Base-by-base conservation (phyloP, 352 stramenopile species). In the Phytophthora rubi region DNA sequence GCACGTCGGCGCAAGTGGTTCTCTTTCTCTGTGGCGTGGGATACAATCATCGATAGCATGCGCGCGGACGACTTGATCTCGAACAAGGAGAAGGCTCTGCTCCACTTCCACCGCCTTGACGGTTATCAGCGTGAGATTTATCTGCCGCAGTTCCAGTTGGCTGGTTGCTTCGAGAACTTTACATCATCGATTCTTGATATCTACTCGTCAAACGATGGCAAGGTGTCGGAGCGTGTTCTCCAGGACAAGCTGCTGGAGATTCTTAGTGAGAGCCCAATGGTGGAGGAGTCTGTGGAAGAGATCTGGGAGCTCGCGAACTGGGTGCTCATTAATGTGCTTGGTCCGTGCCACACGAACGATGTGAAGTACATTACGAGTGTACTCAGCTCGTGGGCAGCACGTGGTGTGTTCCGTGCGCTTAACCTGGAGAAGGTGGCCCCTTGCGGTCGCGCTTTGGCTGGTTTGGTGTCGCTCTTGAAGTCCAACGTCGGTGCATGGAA, bases 81-180 rank as follows among this genome's bases (percentile, higher is more conserved):
- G 48, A 95, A 93, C 61, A 89, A 85, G 21, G 89, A 97, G 68
- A 91, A 94, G 37, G 79, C 65, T 73, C 83, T 99, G 54, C 83
- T 99, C 32, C 97, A 98, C 62, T 99, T 99, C 75, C 97, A 98
- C 63, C 91, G 96, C 32, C 91, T 98, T 26, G 90, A 98, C 60
- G 94, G 95, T 1, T 99, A 99, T 75, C 96, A 96, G 71, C 97
- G 98, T 60, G 95, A 98, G 47, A 98, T 99, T 68, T 99, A 99
- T 70, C 73, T 99, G 44, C 98, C 98, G 21, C 94, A 99, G 52
- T 99, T 99, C 73, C 97, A 99, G 70, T 94, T 98, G 13, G 98
- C 97, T 10, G 98, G 98, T 16, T 98, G 95, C 59, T 98, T 99
- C 18, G 97, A 99, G 72, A 88, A 88, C 32, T 97, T 97, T 48